Conservation (phyloP, 768 basidiomycete species). For the Boletellus sp. region DNA sequence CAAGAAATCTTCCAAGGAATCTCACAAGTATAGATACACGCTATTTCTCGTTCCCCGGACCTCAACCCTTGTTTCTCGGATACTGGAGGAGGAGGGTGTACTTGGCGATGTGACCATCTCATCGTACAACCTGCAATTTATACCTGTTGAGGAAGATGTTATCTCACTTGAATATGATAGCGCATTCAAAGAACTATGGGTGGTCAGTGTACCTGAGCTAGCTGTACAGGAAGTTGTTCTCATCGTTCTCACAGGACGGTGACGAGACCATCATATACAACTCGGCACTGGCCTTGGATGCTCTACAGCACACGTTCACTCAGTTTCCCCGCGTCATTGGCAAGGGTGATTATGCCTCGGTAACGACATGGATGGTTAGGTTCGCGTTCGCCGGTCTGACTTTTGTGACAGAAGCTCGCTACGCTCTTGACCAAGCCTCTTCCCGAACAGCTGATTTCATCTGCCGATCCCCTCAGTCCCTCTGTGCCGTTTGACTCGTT, state of each 20-base stretch:
- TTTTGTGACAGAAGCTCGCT: conserved; percentile 60
- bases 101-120: conserved; percentile 88
- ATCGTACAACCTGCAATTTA: conserved; percentile 89
- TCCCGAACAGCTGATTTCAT: conserved; percentile 37
- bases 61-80: conserved; percentile 80
- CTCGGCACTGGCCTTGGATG: conserved; percentile 80
- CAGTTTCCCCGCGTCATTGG: conserved; percentile 87
- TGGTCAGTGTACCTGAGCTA: conserved; percentile 50
- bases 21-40: conserved; percentile 79
- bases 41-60: conserved; percentile 83
- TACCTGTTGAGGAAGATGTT: conserved; percentile 90
- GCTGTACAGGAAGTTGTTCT: not conserved
- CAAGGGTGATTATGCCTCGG: conserved; percentile 86
- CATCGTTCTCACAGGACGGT: conserved; percentile 59
- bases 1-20: conserved; percentile 68
- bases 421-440: conserved; percentile 63
- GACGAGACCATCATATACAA: conserved; percentile 90
- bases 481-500: conserved; percentile 76
- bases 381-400: conserved; percentile 8
- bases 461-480: conserved; percentile 41
- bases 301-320: conserved; percentile 83
- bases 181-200: conserved; percentile 86
- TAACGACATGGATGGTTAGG: conserved; percentile 29
- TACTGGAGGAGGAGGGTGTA: conserved; percentile 96
- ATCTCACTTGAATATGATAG: conserved; percentile 84